Conservation (phyloP, 371 early-diverging fungal genomes). For the Mortierella sp. region DNA sequence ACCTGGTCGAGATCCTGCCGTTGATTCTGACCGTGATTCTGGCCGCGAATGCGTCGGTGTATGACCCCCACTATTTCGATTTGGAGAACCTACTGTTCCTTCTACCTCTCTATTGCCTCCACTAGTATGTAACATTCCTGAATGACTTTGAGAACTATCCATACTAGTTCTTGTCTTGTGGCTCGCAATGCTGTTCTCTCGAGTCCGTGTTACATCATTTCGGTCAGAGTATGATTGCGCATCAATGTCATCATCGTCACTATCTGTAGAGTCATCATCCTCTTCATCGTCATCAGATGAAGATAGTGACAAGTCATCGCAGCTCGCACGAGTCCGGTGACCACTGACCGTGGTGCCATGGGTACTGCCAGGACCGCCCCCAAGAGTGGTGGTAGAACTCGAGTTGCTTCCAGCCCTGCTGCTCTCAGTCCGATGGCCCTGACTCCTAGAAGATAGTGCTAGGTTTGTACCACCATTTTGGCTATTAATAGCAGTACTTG, state of each 20-base stretch:
- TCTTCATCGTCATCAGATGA: conserved; percentile 54
- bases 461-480: conserved; percentile 5
- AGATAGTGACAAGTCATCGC: conserved; percentile 49
- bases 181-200: conserved; percentile 36
- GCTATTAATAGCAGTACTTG: conserved; percentile 11
- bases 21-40: conserved; percentile 19
- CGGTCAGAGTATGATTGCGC: conserved; percentile 2
- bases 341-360: conserved; percentile 22
- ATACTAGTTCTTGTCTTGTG: conserved; percentile 14
- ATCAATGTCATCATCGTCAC: conserved; percentile 40
- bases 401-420: conserved; percentile 43
- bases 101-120: background rate
- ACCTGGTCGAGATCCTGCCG: conserved; percentile 20
- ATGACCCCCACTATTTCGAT: conserved; percentile 13
- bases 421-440: conserved; percentile 33
- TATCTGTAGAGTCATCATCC: conserved; percentile 54
- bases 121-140: background rate
- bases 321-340: conserved; percentile 41
- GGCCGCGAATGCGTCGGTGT: conserved; percentile 27
- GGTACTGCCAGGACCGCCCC: background rate
- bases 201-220: conserved; percentile 15
- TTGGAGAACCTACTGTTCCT: background rate
- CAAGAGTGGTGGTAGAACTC: conserved; percentile 19
- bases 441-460: background rate
- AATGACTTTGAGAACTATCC: conserved; percentile 18